phyloP scores from a whole-genome alignment of 345 rosid genomes.

The Gossypium anomalum region DNA sequence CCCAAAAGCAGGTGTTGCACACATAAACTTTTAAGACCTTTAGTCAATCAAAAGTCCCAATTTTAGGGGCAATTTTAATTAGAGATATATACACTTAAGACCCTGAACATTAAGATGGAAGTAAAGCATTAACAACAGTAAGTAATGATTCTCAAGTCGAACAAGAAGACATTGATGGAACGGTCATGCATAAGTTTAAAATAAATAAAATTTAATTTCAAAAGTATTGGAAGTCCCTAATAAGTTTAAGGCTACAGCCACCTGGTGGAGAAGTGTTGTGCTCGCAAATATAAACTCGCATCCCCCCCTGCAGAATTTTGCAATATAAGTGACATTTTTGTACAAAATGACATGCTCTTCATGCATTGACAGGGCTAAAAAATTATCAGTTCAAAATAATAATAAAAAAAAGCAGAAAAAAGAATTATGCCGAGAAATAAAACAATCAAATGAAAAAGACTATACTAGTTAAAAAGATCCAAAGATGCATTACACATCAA shows the following conservation, averaged over 20 bases:
- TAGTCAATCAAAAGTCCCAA: constrained; percentile 7
- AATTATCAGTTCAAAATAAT: not conserved
- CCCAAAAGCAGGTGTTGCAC: not conserved
- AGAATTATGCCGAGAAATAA: not conserved
- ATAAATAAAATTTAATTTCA: not conserved
- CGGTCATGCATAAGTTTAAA: not conserved
- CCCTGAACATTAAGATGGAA: not conserved
- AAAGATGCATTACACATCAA: not conserved
- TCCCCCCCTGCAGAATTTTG: constrained; percentile 58
- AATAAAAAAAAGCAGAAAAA: not conserved
- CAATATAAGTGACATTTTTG: constrained; percentile 1
- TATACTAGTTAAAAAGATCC: not conserved
- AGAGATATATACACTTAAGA: not conserved
- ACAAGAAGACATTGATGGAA: not conserved
- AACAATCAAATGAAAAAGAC: not conserved
- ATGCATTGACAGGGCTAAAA: not conserved
- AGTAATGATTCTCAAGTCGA: not conserved
- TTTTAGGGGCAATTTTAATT: not conserved
- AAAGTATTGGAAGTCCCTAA: not conserved
- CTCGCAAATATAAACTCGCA: constrained; percentile 74
- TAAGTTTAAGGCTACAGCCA: constrained; percentile 19
- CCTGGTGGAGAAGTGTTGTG: constrained; percentile 84
- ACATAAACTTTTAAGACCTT: not conserved
- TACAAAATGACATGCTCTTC: not conserved
- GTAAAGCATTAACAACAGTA: not conserved